Evolutionary conservation across 148 eudicot genomes (phyloP), one percentile per base, ranked within the genome.

Genomic region (Cornus florida): DNA sequence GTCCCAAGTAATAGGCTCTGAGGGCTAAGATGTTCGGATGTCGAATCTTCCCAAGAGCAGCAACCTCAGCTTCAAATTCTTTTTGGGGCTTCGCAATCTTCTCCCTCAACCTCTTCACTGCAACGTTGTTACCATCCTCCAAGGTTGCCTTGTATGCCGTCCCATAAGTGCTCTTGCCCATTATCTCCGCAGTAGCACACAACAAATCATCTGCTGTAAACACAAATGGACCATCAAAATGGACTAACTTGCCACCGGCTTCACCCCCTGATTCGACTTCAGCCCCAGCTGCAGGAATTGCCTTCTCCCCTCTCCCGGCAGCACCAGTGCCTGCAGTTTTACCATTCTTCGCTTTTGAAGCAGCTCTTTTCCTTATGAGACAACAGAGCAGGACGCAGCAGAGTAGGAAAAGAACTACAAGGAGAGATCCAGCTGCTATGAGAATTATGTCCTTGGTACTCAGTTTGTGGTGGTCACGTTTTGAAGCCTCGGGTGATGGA

Each of bases 61-160:
- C 84, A 57, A 87, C 95, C 82, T 95, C 97, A 43, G 84, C 71
- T 82, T 95, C 97, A 77, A 95, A 95, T 85, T 93, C 99, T 81
- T 93, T 95, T 19, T 92, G 93, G 41, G 84, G 82, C 83, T 93
- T 92, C 0, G 99, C 87, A 41, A 93, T 88, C 88, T 93, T 93
- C 88, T 95, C 99, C 19, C 97, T 85, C 66, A 95, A 83, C 86
- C 99, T 92, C 85, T 93, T 95, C 53, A 95, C 99, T 0, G 97
- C 97, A 6, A 95, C 97, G 72, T 88, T 90, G 73, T 87, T 89
- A 3, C 94, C 91, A 74, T 93, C 97, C 74, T 93, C 99, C 73
- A 95, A 83, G 3, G 95, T 88, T 8, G 97, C 99, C 87, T 92
- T 95, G 76, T 95, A 95, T 6, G 91, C 90, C 0, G 97, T 95